Evolutionary conservation across 108 stramenopile species (phyloP).

Genomic region (Conticribra weissflogii): DNA sequence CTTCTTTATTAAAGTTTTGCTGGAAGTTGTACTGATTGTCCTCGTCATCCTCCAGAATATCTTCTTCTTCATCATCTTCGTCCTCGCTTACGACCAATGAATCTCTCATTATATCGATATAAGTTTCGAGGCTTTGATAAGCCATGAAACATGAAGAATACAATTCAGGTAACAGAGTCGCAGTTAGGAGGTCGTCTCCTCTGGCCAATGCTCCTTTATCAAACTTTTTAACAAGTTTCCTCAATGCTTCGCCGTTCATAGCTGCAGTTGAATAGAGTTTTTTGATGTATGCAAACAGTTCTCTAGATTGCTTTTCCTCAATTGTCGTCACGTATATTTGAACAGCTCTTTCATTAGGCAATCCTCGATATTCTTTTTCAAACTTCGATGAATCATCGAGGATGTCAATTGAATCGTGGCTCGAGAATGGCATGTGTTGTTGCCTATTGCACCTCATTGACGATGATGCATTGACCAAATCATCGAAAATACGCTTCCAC

Average conservation of each 20-base stretch:
- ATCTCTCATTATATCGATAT: slow-evolving; percentile 57
- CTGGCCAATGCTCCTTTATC: slow-evolving; percentile 58
- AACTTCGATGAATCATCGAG: not conserved
- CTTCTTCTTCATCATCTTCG: slow-evolving; percentile 33
- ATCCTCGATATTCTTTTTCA: slow-evolving; percentile 33
- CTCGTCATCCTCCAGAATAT: too few relatives aligned
- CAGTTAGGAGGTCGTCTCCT: slow-evolving; percentile 49
- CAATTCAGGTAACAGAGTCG: slow-evolving; percentile 57
- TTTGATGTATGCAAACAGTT: slow-evolving; percentile 44
- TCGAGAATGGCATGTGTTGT: too few relatives aligned
- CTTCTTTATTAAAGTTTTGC: slow-evolving; percentile 29
- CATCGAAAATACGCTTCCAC: slow-evolving; percentile 48
- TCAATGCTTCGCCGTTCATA: slow-evolving; percentile 67
- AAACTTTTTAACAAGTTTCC: slow-evolving; percentile 79
- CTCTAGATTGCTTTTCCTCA: slow-evolving; percentile 41
- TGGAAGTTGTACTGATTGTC: slow-evolving; percentile 23
- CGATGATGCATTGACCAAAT: slow-evolving; percentile 19
- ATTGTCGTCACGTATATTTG: slow-evolving; percentile 31
- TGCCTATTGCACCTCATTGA: not conserved
- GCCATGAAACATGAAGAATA: slow-evolving; percentile 59
- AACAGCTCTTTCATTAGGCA: slow-evolving; percentile 32
- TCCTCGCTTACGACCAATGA: slow-evolving; percentile 35
- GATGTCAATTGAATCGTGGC: too few relatives aligned
- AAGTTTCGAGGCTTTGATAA: slow-evolving; percentile 48
- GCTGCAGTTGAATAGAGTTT: slow-evolving; percentile 53